Evolutionary conservation across 805 yeast genomes (phyloP), one percentile per base, ranked within the genome.

Genomic region (Hermanozyma aechmeae): DNA sequence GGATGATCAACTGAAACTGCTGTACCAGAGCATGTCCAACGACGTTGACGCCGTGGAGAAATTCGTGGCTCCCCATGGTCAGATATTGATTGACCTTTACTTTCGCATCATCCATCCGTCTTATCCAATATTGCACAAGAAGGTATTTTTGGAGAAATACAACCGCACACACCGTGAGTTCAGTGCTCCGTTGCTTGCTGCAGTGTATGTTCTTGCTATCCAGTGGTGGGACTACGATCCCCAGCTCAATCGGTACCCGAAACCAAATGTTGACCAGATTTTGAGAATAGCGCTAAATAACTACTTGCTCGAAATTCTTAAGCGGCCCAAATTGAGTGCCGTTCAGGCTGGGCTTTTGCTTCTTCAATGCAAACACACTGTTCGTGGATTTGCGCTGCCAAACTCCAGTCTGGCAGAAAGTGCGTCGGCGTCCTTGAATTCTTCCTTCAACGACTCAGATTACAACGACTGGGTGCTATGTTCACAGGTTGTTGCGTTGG

Each of bases 161-260:
- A 63, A 87, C 2, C 62, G 97, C 32, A 85, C 96, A 1, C 93
- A 85, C 50, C 69, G 95, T 26, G 97, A 89, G 52, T 76, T 89
- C 43, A 76, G 92, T 30, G 94, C 96, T 0, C 94, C 96, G 0
- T 56, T 89, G 28, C 58, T 89, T 26, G 96, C 96, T 0, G 82
- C 95, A 0, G 95, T 89, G 2, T 89, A 89, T 48, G 74, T 82
- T 7, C 58, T 87, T 33, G 95, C 96, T 0, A 69, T 83, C 25
- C 89, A 84, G 49, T 85, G 95, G 93, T 87, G 96, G 96, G 89
- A 83, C 40, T 78, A 77, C 50, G 87, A 78, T 44, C 81, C 93
- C 2, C 76, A 72, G 35, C 61, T 87, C 30, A 72, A 84, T 28
- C 73, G 82, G 14, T 74, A 71, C 31, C 77, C 86, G 0, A 81